Base-by-base conservation (phyloP, 306 rosid species). In the Cicer arietinum region DNA sequence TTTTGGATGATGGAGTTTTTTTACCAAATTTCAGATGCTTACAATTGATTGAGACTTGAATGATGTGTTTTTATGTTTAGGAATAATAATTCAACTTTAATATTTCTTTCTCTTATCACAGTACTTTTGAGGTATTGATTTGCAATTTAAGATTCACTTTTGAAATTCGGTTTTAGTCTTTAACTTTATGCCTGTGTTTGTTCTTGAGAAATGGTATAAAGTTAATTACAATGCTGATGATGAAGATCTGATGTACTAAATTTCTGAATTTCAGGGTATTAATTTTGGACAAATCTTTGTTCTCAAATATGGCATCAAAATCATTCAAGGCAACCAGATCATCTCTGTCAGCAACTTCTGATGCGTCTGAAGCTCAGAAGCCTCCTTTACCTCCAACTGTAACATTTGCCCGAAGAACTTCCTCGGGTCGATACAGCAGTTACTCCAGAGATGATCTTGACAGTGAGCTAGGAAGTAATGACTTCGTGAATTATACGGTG, bases 361-460 rank as follows among this genome's bases (percentile, higher is more conserved):
- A 89, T 84, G 83, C 71, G 43, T 40, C 82, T 4, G 98, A 92
- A 56, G 84, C 54, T 56, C 81, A 57, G 66, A 87, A 85, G 87
- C 94, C 97, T 63, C 97, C 94, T 42, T 56, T 91, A 50, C 94
- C 94, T 67, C 94, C 98, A 16, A 73, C 88, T 1, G 92, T 94
- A 43, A 90, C 92, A 53, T 91, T 91, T 57, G 96, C 83, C 56
- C 75, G 98, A 77, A 87, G 98, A 81, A 91, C 98, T 59, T 79
- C 97, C 12, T 91, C 97, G 0, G 98, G 98, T 69, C 96, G 98
- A 57, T 90, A 91, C 69, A 58, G 87, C 67, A 94, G 85, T 86
- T 91, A 94, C 89, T 91, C 98, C 0, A 89, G 96, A 77, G 96
- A 94, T 86, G 96, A 90, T 84, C 97, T 94, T 20, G 98, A 94